Evolutionary conservation across 331 rosid species (phyloP), one percentile per base, ranked within the genome.

Genomic region (Dryas integrifolia): DNA sequence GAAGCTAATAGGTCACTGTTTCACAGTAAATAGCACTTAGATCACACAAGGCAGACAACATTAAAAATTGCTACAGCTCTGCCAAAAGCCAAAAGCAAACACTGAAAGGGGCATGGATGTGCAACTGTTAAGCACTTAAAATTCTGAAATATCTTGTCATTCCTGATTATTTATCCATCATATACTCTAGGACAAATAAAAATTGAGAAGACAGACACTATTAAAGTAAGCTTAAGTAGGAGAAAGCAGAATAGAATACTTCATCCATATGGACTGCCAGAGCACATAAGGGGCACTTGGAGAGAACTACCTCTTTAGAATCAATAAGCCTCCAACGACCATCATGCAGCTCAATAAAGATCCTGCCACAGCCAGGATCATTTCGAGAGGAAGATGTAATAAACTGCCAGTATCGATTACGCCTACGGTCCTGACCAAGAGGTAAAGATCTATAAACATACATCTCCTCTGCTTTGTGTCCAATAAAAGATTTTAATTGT

Each of bases 341-440:
- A 30, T 79, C 90, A 44, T 75, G 79, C 76, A 85, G 74, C 82
- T 91, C 95, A 81, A 91, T 86, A 76, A 91, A 91, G 49, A 91
- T 85, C 87, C 97, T 85, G 51, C 92, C 90, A 82, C 89, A 83
- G 75, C 95, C 95, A 14, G 95, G 97, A 76, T 91, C 97, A 76
- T 81, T 86, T 50, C 48, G 90, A 76, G 92, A 85, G 74, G 84
- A 67, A 80, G 88, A 86, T 50, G 90, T 65, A 75, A 66, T 67
- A 69, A 91, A 91, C 65, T 77, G 95, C 97, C 97, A 91, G 75
- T 91, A 91, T 60, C 90, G 81, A 74, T 88, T 88, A 59, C 58
- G 89, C 60, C 92, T 88, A 45, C 97, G 89, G 65, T 91, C 97
- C 83, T 82, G 80, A 65, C 97, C 97, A 68, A 91, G 92, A 59